phyloP scores from a whole-genome alignment of 345 rosid species.

The Acer negundo region DNA sequence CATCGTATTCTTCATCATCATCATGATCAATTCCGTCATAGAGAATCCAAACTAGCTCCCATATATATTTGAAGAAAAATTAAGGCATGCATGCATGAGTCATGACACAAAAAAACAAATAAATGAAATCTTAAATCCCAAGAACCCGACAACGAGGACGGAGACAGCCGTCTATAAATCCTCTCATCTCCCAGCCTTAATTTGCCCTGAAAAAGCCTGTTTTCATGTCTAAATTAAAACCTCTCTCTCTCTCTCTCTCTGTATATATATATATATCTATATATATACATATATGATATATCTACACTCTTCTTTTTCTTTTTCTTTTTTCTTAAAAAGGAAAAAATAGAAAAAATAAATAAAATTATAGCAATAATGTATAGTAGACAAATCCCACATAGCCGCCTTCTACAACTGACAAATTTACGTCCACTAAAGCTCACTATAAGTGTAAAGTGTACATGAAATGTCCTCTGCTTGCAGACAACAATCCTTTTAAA shows the following conservation, averaged over 20 bases:
- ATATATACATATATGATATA: not conserved
- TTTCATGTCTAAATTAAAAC: constrained; percentile 2
- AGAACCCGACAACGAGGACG: constrained; percentile 36
- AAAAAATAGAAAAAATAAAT: not conserved
- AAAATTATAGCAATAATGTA: not conserved
- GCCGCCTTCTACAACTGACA: constrained; percentile 36
- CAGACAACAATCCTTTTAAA: constrained; percentile 47
- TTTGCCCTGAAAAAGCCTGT: constrained; percentile 23
- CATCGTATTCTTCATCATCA: no score
- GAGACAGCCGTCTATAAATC: constrained; percentile 22
- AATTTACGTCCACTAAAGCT: constrained; percentile 6
- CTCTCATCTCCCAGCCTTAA: constrained; percentile 6
- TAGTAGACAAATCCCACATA: constrained; percentile 14
- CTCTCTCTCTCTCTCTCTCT: not conserved
- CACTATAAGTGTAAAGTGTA: not conserved
- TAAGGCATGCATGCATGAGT: no score
- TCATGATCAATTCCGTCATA: no score
- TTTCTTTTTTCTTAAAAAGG: not conserved
- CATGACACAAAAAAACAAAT: no score
- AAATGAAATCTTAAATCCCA: not conserved
- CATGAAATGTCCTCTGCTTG: constrained; percentile 15
- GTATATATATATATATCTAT: not conserved
- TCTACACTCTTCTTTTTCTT: not conserved
- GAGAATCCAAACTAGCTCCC: no score
- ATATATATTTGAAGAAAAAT: no score